Evolutionary conservation across 1,139 yeast genomes (phyloP), one percentile per base, ranked within the genome.

Genomic region (Magnusiomyces suaveolens): DNA sequence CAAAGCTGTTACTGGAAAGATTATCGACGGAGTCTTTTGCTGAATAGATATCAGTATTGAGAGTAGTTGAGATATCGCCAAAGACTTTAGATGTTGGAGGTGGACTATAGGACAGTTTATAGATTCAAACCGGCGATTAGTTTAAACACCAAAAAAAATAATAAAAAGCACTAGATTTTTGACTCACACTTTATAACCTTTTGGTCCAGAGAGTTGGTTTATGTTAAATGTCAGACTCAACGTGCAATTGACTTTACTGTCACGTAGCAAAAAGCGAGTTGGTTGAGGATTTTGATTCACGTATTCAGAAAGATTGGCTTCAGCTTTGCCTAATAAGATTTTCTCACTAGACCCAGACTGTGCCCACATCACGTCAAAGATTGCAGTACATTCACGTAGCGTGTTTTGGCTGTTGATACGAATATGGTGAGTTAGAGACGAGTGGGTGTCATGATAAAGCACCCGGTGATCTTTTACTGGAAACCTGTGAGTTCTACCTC

Each of bases 221-320:
- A 68, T 76, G 66, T 65, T 78, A 60, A 76, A 74, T 66, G 69
- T 70, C 54, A 72, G 75, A 62, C 78, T 82, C 48, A 87, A 69
- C 47, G 89, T 83, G 3, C 95, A 83, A 67, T 92, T 90, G 24
- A 90, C 82, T 62, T 87, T 87, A 12, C 95, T 84, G 41, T 87
- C 79, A 61, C 83, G 83, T 50, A 90, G 72, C 53, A 90, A 70
- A 63, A 85, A 87, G 60, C 84, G 78, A 55, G 83, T 77, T 23
- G 80, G 76, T 39, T 74, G 73, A 18, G 78, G 76, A 8, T 73
- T 72, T 52, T 77, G 78, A 58, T 80, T 79, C 38, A 82, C 79
- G 64, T 83, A 87, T 63, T 88, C 95, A 0, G 92, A 72, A 53
- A 90, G 67, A 64, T 89, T 85, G 48, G 90, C 69, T 50, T 76